Conservation (phyloP, 2,329 filamentous ascomycete genomes). For the Hymenoscyphus fraxineus region DNA sequence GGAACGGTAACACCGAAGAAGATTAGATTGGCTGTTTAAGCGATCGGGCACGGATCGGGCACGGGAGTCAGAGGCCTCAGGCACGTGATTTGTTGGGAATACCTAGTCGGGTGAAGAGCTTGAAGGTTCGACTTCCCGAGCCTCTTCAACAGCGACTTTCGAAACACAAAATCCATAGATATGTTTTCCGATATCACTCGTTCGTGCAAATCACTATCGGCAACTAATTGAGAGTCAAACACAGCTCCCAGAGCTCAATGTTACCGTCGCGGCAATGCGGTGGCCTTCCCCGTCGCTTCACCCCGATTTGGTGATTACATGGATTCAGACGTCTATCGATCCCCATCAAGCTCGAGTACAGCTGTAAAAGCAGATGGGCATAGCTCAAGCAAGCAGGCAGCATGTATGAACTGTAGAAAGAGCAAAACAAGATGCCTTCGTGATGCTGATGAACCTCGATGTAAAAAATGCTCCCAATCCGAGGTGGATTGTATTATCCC, state of each 20-base stretch:
- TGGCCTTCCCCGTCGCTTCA: background rate
- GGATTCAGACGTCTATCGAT: constrained; percentile 16
- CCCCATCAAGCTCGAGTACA: constrained; percentile 25
- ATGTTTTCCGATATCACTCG: background rate
- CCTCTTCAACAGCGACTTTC: background rate
- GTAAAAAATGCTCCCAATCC: constrained; percentile 58
- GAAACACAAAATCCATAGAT: background rate
- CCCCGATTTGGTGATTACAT: constrained; percentile 14
- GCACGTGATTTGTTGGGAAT: too few relatives aligned
- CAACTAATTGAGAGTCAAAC: background rate
- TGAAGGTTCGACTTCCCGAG: too few relatives aligned
- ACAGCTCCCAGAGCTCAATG: background rate
- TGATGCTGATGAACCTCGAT: constrained; percentile 47
- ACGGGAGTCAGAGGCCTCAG: too few relatives aligned
- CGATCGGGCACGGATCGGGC: background rate
- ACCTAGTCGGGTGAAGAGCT: too few relatives aligned
- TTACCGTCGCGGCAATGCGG: constrained; percentile 9
- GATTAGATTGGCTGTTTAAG: background rate
- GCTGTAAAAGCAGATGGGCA: constrained; percentile 19
- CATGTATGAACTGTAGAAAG: constrained; percentile 60
- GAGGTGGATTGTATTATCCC: constrained; percentile 62
- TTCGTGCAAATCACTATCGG: background rate
- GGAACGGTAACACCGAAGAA: background rate
- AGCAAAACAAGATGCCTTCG: constrained; percentile 68
- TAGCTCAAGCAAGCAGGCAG: constrained; percentile 39